phyloP scores from a whole-genome alignment of 164 flowering plant species.

The Chimonanthus salicifolius region DNA sequence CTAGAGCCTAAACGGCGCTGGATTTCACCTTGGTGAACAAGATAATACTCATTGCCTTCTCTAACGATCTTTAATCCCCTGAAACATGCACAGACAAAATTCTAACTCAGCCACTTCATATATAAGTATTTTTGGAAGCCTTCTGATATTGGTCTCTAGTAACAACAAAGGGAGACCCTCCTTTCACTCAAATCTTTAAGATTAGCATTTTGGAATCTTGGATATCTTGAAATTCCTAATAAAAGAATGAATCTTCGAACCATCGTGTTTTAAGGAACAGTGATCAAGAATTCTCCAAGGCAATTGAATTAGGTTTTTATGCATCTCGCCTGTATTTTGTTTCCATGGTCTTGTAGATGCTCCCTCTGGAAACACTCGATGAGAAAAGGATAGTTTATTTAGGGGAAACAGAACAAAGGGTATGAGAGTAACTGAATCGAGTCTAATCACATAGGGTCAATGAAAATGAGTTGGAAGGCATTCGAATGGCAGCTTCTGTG shows the following conservation, averaged over 20 bases:
- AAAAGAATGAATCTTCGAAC: background rate
- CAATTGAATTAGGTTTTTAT: too few relatives aligned
- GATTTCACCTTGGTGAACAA: conserved; percentile 64
- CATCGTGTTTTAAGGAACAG: background rate
- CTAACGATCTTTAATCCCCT: conserved; percentile 73
- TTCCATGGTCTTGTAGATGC: too few relatives aligned
- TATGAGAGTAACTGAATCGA: background rate
- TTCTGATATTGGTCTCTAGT: too few relatives aligned
- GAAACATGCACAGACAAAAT: conserved; percentile 4
- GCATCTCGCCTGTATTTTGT: too few relatives aligned
- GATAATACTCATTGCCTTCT: conserved; percentile 63
- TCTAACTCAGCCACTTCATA: too few relatives aligned
- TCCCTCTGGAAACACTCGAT: background rate
- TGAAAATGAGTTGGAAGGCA: background rate
- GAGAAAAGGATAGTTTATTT: too few relatives aligned
- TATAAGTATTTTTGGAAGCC: too few relatives aligned
- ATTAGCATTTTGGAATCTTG: too few relatives aligned
- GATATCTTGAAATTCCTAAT: too few relatives aligned
- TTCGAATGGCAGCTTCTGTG: background rate
- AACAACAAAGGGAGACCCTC: too few relatives aligned
- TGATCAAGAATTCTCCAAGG: too few relatives aligned
- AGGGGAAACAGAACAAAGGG: background rate
- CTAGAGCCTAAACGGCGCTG: conserved; percentile 56
- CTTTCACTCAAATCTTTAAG: too few relatives aligned
- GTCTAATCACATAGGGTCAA: background rate